Percentiles rank a stretch among this genome's conserved stretches.
phyloP scores from a whole-genome alignment of 306 rosid species.

The Macrotyloma uniflorum region DNA sequence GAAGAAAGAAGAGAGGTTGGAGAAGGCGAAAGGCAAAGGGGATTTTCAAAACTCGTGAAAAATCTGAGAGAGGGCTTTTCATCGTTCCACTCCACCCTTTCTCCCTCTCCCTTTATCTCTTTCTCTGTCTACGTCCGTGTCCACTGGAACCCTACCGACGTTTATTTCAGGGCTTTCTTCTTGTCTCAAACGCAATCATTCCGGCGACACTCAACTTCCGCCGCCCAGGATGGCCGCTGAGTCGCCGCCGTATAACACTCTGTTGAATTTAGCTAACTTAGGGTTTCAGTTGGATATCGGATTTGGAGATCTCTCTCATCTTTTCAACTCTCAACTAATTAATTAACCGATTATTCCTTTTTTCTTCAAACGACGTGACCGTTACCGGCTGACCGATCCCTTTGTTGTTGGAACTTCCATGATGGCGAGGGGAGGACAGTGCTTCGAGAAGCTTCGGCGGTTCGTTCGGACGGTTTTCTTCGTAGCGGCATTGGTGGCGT shows the following conservation, averaged over 20 bases:
- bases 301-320: constrained; percentile 41
- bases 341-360: constrained; percentile 21
- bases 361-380: background rate
- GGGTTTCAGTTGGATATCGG: constrained; percentile 56
- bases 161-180: constrained; percentile 23
- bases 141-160: constrained; percentile 47
- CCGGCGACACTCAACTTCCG: constrained; percentile 37
- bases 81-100: background rate
- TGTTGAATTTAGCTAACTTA: constrained; percentile 37
- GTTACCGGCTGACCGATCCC: constrained; percentile 36
- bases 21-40: constrained; percentile 42
- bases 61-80: constrained; percentile 34
- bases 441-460: constrained; percentile 75
- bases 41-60: constrained; percentile 34
- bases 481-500: constrained; percentile 89
- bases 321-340: constrained; percentile 21
- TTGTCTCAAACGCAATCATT: constrained; percentile 21
- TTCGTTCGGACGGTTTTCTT: constrained; percentile 78
- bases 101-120: background rate
- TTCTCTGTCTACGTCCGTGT: background rate
- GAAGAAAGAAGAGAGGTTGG: constrained; percentile 14
- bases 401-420: constrained; percentile 13
- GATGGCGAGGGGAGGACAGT: constrained; percentile 84
- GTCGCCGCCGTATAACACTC: constrained; percentile 37
- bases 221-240: constrained; percentile 50